Percentiles rank a stretch among this genome's conserved stretches.
These are phyloP conservation scores for Fonsecaea nubica DNA, from an alignment of 2,329 filamentous ascomycete genomes.

Conservation along the genomic window DNA sequence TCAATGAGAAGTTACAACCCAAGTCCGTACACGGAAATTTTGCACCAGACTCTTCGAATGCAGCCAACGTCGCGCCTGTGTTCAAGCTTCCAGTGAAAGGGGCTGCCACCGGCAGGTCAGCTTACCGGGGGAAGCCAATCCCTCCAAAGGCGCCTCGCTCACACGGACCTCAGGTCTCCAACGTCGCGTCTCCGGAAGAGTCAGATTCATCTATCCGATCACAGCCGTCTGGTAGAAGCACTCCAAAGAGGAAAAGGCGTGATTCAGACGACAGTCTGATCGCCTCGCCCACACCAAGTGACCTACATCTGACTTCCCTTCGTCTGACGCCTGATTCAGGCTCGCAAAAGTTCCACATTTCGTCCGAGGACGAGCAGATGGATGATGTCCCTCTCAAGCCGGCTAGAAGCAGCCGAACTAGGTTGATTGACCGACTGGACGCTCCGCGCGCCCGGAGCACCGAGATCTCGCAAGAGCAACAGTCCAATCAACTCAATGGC, in stretches of 20 bases:
- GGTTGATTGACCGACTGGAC: conserved; percentile 37
- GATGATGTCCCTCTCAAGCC: conserved; percentile 9
- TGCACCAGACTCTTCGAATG: background rate
- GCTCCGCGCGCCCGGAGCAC: conserved; percentile 25
- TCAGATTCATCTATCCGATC: conserved; percentile 28
- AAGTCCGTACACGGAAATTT: background rate
- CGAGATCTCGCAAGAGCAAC: conserved; percentile 12
- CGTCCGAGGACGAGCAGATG: conserved; percentile 31
- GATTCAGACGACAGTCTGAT: conserved; percentile 13
- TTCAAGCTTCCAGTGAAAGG: conserved; percentile 9
- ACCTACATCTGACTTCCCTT: conserved; percentile 34
- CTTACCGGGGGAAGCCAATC: background rate
- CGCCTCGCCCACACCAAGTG: conserved; percentile 33
- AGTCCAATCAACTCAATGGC: conserved; percentile 11
- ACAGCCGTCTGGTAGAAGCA: conserved; percentile 24
- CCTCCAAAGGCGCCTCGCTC: conserved; percentile 2
- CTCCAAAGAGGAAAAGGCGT: conserved; percentile 36
- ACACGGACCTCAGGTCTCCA: conserved; percentile 19
- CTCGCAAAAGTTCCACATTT: conserved; percentile 14
- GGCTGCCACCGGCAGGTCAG: conserved; percentile 1
- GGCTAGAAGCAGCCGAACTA: conserved; percentile 20
- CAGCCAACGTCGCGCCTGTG: conserved; percentile 8
- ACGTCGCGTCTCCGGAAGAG: conserved; percentile 21
- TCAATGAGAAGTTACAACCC: background rate
- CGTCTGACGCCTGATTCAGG: conserved; percentile 33